A percentile compares a stretch with the other conserved stretches of the same genome.
Conservation (phyloP, 805 yeast species). For the Candida pseudofarinosa region DNA sequence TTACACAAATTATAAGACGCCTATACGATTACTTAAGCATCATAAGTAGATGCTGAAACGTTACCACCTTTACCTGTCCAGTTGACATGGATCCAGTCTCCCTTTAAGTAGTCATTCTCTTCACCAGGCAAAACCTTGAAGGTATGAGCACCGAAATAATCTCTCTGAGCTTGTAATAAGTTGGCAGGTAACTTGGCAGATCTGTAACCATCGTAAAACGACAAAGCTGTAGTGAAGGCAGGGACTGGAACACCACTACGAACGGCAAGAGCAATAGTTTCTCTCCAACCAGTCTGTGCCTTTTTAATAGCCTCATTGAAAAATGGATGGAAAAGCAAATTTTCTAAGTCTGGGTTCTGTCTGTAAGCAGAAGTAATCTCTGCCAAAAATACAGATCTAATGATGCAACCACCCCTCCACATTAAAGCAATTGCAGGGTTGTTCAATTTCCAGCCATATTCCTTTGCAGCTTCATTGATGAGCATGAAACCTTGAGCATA, state of each 20-base stretch:
- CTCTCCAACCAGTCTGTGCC: conserved; percentile 97
- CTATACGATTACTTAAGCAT: conserved; percentile 55
- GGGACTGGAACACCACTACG: conserved; percentile 94
- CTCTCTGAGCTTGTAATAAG: conserved; percentile 99
- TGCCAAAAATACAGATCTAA: conserved; percentile 96
- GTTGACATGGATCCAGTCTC: conserved; percentile 87
- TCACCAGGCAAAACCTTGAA: conserved; percentile 89
- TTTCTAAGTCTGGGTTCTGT: conserved; percentile 88
- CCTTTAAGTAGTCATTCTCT: conserved; percentile 76
- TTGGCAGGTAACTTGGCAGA: conserved; percentile 94
- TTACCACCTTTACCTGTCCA: conserved; percentile 99
- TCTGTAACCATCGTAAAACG: conserved; percentile 99
- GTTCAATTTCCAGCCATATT: conserved; percentile 95
- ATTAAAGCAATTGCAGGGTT: conserved; percentile 97
- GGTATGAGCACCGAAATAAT: conserved; percentile 99
- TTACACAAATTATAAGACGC: background rate
- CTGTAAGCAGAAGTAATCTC: conserved; percentile 97
- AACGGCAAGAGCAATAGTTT: conserved; percentile 72
- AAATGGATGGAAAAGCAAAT: conserved; percentile 93
- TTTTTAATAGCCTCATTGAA: conserved; percentile 85
- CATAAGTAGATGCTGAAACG: conserved; percentile 90
- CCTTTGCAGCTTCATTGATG: conserved; percentile 96
- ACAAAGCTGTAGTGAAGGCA: conserved; percentile 93
- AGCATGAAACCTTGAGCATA: conserved; percentile 99
- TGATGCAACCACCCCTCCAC: conserved; percentile 99